Base-by-base conservation (phyloP, 805 yeast species). In the Kuraishia floccosa region DNA sequence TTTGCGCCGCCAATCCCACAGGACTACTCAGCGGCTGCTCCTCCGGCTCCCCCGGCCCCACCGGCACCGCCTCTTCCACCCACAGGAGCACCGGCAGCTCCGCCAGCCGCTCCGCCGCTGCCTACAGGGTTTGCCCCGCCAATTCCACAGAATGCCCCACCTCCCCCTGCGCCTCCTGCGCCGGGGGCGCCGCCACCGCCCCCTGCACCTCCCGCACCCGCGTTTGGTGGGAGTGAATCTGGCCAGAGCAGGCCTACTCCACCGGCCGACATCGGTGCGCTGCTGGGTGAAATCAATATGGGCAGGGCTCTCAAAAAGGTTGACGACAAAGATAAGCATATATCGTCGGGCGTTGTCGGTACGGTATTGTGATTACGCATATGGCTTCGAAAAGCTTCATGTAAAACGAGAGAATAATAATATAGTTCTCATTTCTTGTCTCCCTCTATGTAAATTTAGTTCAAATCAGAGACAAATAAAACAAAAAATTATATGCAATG, bases 231-330 rank as follows among this genome's bases (percentile, higher is more conserved):
- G 3, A n/a, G n/a, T n/a, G n/a, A n/a, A n/a, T n/a, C n/a, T n/a
- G n/a, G n/a, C n/a, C n/a, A n/a, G n/a, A n/a, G n/a, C n/a, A n/a
- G n/a, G n/a, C 41, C 55, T 8, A 39, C 50, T 4, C 53, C 52
- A 5, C 46, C 60, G 0, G 50, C 50, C 17, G 54, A 61, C 26
- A 49, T 76, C 17, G 44, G 58, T 25, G 74, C 75, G 1, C 54
- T 71, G 31, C 54, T 76, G 32, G 75, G 76, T 3, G 75, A 76
- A 46, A 76, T 76, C 31, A 56, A 58, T 8, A 55, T 65, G 1
- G 84, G 84, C 3, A 60, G 51, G 24, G 30, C 60, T 2, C 60
- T 76, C 46, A 65, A 56, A 36, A 71, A 58, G 41, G 81, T 76
- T 3, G 58, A 58, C 32, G 68, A 66, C 4, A 49, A 53, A 20